Evolutionary conservation across 2,329 filamentous ascomycete species (phyloP).

Genomic region (Gnomoniopsis sp.): DNA sequence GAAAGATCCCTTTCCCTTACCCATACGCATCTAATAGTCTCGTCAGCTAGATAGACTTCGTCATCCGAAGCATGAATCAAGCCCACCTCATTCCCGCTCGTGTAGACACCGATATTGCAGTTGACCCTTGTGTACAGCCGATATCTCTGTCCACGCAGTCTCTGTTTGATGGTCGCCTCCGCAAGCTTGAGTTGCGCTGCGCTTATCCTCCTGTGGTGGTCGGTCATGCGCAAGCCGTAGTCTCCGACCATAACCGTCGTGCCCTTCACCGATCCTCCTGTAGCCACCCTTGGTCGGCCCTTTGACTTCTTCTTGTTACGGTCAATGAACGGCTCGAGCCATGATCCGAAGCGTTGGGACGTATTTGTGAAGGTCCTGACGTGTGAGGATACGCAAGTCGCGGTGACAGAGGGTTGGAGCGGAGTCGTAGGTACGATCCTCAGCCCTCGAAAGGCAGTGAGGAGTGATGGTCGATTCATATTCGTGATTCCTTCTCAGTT

Average conservation of each 20-base stretch:
- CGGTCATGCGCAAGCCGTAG: conserved; percentile 88
- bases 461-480: conserved; percentile 48
- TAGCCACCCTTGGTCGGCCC: conserved; percentile 81
- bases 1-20: conserved; percentile 96
- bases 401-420: conserved; percentile 33
- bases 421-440: conserved; percentile 39
- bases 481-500: background rate
- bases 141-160: conserved; percentile 88
- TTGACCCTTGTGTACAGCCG: conserved; percentile 86
- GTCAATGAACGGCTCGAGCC: conserved; percentile 75
- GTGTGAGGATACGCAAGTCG: conserved; percentile 34
- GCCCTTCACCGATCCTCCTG: conserved; percentile 85
- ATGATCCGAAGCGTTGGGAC: conserved; percentile 56
- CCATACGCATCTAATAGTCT: conserved; percentile 75
- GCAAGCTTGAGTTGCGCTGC: conserved; percentile 84
- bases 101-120: conserved; percentile 93
- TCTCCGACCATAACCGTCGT: conserved; percentile 97
- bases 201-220: conserved; percentile 88
- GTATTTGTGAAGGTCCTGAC: conserved; percentile 72
- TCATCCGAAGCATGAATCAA: background rate
- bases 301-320: conserved; percentile 89
- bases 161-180: conserved; percentile 87
- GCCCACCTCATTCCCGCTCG: conserved; percentile 83
- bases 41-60: background rate
- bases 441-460: conserved; percentile 49